Base-by-base conservation (phyloP, 2,329 filamentous ascomycete genomes). In the Aaosphaeria pasadenensis region DNA sequence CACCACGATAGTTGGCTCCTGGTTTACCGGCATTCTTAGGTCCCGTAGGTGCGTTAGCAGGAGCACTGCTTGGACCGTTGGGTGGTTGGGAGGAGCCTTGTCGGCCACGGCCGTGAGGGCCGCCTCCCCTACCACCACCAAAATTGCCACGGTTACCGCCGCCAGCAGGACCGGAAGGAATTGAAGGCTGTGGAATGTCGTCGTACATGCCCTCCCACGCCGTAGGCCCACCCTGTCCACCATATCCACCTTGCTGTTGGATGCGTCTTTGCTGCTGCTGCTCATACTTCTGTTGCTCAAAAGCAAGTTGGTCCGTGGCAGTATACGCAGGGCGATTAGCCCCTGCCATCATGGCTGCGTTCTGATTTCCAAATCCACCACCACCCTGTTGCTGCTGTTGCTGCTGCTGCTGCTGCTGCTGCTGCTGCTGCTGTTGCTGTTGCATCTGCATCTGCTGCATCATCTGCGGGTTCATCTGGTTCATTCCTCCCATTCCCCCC, bases 151-250 rank as follows among this genome's bases (percentile, higher is more conserved):
- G 52, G 47, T 45, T 52, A 9, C 46, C 46, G 47, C 70, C 69
- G 52, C 74, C 72, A 49, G 72, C 70, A 44, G 78, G 77, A 42
- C 76, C 79, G 11, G 74, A 76, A 55, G 77, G 75, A 58, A 85
- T 81, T 59, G 86, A 85, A 5, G 89, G 89, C 66, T 92, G 89
- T 11, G 91, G 91, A 2, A 91, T 89, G 67, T 96, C 92, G 67
- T 97, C 92, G 70, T 96, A 97, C 91, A 96, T 96, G 63, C 92
- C 92, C 70, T 97, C 92, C 91, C 91, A 96, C 38, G 87, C 91
- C 28, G 88, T 89, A n/a, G 87, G 87, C 11, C 84, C 84, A 40
- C 83, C 84, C 48, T 76, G 75, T 35, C 74, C 80, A 43, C 74
- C 80, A 68, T 67, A 71, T 29, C 71, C 71, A 47, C 62, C 65